phyloP scores from a whole-genome alignment of 78 protist species.

The Trichosphaerium sp. region DNA sequence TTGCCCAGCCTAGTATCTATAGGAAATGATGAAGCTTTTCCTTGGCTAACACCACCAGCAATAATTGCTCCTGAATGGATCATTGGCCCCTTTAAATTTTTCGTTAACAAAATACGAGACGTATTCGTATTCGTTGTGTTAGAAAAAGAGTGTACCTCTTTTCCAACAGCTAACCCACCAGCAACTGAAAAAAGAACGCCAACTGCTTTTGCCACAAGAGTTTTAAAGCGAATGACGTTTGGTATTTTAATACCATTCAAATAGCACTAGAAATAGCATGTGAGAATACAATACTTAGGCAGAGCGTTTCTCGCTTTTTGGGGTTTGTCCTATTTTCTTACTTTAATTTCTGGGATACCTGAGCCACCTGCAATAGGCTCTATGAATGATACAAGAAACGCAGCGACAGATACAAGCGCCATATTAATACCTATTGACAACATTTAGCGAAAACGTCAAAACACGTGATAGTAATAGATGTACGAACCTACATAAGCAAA shows the following conservation, averaged over 20 bases:
- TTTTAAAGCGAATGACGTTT: conserved; percentile 23
- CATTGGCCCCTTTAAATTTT: conserved; percentile 83
- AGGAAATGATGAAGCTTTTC: background rate
- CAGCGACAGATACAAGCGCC: conserved; percentile 5
- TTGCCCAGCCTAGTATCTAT: no score
- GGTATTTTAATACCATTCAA: conserved; percentile 37
- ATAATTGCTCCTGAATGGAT: conserved; percentile 60
- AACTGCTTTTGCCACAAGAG: conserved; percentile 45
- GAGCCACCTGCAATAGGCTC: conserved; percentile 57
- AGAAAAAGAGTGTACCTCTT: no score
- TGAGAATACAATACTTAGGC: no score
- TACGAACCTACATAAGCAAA: conserved; percentile 29
- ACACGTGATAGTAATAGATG: no score
- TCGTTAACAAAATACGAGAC: no score
- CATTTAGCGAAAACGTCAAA: no score
- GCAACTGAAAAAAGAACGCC: conserved; percentile 57
- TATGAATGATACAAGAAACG: conserved; percentile 12
- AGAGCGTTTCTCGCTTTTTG: no score
- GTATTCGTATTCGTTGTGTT: no score
- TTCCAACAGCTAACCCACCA: conserved; percentile 34
- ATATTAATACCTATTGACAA: no score
- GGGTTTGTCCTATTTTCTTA: no score
- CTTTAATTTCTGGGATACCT: conserved; percentile 82
- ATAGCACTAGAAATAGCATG: no score
- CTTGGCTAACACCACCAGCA: background rate